Conservation (phyloP, 257 asterid genomes). For the Apocynum venetum region DNA sequence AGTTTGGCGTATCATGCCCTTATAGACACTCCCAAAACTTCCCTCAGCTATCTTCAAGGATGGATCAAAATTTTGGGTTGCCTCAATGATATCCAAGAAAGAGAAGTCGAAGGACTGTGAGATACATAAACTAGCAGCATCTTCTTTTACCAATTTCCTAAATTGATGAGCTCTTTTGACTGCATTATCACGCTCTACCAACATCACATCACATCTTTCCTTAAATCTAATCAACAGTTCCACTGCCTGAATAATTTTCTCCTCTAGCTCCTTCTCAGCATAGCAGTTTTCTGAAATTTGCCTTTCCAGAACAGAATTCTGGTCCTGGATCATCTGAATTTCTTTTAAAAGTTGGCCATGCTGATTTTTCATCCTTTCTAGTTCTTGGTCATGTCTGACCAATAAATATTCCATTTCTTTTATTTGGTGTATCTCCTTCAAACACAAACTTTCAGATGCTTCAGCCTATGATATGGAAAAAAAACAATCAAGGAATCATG, state of each 20-base stretch:
- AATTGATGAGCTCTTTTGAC: slow-evolving; percentile 42
- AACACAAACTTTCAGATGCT: slow-evolving; percentile 40
- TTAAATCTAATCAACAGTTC: slow-evolving; percentile 65
- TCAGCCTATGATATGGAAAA: slow-evolving; percentile 48
- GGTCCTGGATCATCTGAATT: slow-evolving; percentile 46
- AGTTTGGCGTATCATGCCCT: slow-evolving; percentile 55
- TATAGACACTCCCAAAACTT: slow-evolving; percentile 67
- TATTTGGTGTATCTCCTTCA: slow-evolving; percentile 42
- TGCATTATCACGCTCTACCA: slow-evolving; percentile 58
- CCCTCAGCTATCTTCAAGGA: slow-evolving; percentile 83
- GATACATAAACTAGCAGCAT: slow-evolving; percentile 28
- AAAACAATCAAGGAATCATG: slow-evolving; percentile 12
- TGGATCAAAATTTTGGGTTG: slow-evolving; percentile 68
- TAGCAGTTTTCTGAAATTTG: slow-evolving; percentile 43
- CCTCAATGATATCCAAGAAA: slow-evolving; percentile 69
- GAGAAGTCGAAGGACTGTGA: slow-evolving; percentile 51
- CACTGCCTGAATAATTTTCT: slow-evolving; percentile 85
- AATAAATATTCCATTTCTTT: slow-evolving; percentile 50
- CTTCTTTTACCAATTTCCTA: slow-evolving; percentile 39
- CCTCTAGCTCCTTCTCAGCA: slow-evolving; percentile 81
- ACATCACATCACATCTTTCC: slow-evolving; percentile 67
- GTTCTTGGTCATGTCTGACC: slow-evolving; percentile 48
- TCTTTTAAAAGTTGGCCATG: slow-evolving; percentile 36
- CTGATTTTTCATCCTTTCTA: slow-evolving; percentile 44
- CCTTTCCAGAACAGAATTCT: slow-evolving; percentile 54